Percentiles rank a stretch among this genome's conserved stretches.
phyloP scores from a whole-genome alignment of 192 early-diverging fungal species.

The Podila minutissima region DNA sequence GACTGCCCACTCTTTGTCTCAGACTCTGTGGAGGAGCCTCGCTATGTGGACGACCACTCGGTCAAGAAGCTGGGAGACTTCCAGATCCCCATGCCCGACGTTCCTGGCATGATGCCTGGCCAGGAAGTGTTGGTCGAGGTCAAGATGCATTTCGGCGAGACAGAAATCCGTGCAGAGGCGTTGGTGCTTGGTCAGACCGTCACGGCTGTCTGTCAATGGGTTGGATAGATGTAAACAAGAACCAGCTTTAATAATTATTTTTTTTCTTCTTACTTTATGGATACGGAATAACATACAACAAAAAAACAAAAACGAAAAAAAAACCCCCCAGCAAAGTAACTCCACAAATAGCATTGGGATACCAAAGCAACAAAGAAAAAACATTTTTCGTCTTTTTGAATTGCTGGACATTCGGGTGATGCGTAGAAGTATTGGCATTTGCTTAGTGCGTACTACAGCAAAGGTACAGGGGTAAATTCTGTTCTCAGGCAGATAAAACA shows the following conservation, averaged over 20 bases:
- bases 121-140: conserved; percentile 48
- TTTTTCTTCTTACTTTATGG: neutral
- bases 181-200: conserved; percentile 53
- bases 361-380: neutral
- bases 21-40: conserved; percentile 38
- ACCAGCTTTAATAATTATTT: neutral
- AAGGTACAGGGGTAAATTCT: too few relatives aligned
- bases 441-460: too few relatives aligned
- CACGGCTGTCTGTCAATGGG: conserved; percentile 59
- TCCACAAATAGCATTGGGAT: neutral
- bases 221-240: conserved; percentile 27
- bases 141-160: conserved; percentile 54
- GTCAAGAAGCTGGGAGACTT: conserved; percentile 52
- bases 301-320: neutral
- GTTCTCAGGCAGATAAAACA: too few relatives aligned
- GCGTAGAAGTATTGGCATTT: too few relatives aligned
- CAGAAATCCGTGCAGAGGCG: conserved; percentile 46
- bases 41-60: conserved; percentile 51
- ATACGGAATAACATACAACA: neutral
- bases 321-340: neutral
- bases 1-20: conserved; percentile 48
- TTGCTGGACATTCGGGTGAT: too few relatives aligned
- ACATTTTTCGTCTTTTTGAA: too few relatives aligned
- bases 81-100: conserved; percentile 49
- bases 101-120: conserved; percentile 48